phyloP scores from a whole-genome alignment of 257 asterid species.

The Euphrasia confusa region DNA sequence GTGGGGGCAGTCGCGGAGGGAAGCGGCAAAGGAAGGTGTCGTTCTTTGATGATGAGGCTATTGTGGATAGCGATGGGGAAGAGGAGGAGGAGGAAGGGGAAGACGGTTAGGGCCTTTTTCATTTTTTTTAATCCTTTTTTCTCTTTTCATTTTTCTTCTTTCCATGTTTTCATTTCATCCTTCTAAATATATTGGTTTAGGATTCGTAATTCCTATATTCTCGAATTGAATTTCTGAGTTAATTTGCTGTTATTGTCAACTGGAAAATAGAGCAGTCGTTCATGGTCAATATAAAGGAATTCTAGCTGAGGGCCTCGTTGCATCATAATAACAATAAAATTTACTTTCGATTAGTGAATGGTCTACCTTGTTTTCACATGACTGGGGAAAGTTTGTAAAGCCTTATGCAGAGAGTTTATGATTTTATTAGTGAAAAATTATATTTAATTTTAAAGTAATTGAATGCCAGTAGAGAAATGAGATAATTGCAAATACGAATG shows the following conservation, averaged over 20 bases:
- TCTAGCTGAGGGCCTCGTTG: background rate
- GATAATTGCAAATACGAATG: background rate
- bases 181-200: background rate
- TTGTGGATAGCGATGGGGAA: constrained; percentile 78
- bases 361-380: background rate
- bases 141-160: background rate
- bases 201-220: background rate
- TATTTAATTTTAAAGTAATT: background rate
- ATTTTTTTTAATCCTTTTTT: background rate
- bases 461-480: background rate
- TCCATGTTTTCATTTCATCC: background rate
- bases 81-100: constrained; percentile 96
- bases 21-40: constrained; percentile 41
- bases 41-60: constrained; percentile 71
- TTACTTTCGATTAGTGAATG: background rate
- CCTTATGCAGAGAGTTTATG: background rate
- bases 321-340: background rate
- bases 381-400: background rate
- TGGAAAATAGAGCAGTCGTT: background rate
- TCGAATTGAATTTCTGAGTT: background rate
- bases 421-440: background rate
- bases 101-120: constrained; percentile 52
- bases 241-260: constrained; percentile 1
- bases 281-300: background rate
- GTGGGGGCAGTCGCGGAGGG: constrained; percentile 30